A percentile compares a stretch with the other conserved stretches of the same genome.
Conservation (phyloP, 179 eudicot species). For the Silene noctiflora region DNA sequence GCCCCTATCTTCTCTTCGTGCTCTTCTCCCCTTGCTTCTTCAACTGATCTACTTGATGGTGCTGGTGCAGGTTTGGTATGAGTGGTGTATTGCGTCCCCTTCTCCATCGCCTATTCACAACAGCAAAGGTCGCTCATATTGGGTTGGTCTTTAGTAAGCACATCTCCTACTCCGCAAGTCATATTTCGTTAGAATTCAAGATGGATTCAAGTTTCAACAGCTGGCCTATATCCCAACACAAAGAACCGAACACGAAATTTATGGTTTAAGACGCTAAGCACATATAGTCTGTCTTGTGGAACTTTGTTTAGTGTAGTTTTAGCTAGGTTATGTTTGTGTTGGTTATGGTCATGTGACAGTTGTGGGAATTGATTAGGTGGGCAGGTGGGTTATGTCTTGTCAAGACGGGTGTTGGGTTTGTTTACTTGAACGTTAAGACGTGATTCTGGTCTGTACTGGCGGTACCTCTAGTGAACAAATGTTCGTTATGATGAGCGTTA, state of each 20-base stretch:
- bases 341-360: too few species aligned
- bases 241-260: background rate
- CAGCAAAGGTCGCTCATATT: conserved; percentile 83
- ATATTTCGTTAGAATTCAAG: background rate
- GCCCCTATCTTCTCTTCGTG: background rate
- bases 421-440: too few species aligned
- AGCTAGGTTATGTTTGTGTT: too few species aligned
- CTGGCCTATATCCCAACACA: background rate
- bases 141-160: conserved; percentile 74
- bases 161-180: background rate
- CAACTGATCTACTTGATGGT: conserved; percentile 10
- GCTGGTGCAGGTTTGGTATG: conserved; percentile 83
- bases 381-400: too few species aligned
- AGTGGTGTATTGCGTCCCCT: conserved; percentile 81
- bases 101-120: conserved; percentile 71
- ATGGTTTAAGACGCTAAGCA: too few species aligned
- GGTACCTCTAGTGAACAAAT: too few species aligned
- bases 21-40: background rate
- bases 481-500: too few species aligned
- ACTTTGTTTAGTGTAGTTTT: too few species aligned
- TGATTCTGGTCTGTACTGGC: too few species aligned
- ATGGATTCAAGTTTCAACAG: background rate
- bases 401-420: too few species aligned
- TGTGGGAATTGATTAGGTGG: too few species aligned
- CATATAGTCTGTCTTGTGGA: too few species aligned